These are phyloP conservation scores for Termitomyces sp. DNA, from an alignment of 768 basidiomycete genomes.

Conservation along the genomic window DNA sequence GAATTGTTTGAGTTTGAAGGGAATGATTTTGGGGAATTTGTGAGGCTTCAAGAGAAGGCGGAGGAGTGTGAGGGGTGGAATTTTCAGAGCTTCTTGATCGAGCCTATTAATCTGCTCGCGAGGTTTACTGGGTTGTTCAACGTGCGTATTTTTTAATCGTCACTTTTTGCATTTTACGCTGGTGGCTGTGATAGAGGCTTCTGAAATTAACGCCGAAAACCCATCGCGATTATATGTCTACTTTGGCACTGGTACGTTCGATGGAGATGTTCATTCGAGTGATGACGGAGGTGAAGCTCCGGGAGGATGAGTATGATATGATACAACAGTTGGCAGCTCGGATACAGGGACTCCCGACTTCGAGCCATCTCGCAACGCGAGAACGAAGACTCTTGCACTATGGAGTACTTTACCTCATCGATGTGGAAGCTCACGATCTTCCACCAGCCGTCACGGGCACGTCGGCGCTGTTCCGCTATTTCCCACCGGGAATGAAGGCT, in stretches of 20 bases:
- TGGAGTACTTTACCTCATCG: slow-evolving; percentile 49
- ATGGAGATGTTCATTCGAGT: slow-evolving; percentile 70
- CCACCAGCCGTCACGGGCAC: slow-evolving; percentile 9
- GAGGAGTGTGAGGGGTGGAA: slow-evolving; percentile 56
- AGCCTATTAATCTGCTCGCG: slow-evolving; percentile 70
- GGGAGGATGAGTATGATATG: slow-evolving; percentile 83
- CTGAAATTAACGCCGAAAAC: slow-evolving; percentile 60
- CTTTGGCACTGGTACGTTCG: slow-evolving; percentile 58
- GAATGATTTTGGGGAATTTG: slow-evolving; percentile 82
- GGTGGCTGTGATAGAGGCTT: slow-evolving; percentile 45
- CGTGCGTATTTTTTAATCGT: slow-evolving; percentile 35
- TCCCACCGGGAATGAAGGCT: slow-evolving; percentile 7
- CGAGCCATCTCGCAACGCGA: slow-evolving; percentile 54
- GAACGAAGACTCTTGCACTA: slow-evolving; percentile 73
- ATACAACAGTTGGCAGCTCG: slow-evolving; percentile 55
- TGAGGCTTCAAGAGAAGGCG: slow-evolving; percentile 57
- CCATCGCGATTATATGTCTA: slow-evolving; percentile 68
- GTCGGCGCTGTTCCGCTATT: slow-evolving; percentile 3
- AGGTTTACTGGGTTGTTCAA: slow-evolving; percentile 70
- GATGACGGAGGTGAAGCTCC: slow-evolving; percentile 78
- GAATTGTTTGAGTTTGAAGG: slow-evolving; percentile 39
- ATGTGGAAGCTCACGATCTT: slow-evolving; percentile 22
- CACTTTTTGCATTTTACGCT: too few species aligned
- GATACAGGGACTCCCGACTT: slow-evolving; percentile 54
- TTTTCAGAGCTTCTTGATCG: slow-evolving; percentile 62